Base-by-base conservation (phyloP, 345 rosid species). In the Viola odorata region DNA sequence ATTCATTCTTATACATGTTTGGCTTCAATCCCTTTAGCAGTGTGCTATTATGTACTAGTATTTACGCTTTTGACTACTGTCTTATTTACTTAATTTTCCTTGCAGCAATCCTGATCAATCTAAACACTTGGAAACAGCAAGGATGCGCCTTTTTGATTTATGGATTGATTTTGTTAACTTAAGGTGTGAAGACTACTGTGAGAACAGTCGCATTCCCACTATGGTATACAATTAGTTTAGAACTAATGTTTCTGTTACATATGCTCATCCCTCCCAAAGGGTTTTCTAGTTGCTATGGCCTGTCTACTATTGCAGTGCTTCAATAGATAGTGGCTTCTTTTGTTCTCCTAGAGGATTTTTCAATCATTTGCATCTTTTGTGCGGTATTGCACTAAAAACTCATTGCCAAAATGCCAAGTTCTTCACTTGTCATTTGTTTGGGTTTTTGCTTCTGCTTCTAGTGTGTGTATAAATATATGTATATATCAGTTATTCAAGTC, bases 131-230 rank as follows among this genome's bases (percentile, higher is more conserved):
- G 97, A 92, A 71, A 92, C 99, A 4, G 97, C 96, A 45, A 89
- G 85, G 80, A 75, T 92, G 88, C 86, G 89, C 13, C 78, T 92
- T 64, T 81, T 81, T 78, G 88, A 83, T 73, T 67, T 83, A 12
- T 90, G 96, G 99, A 90, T 92, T 64, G 97, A 92, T 82, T 89
- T 89, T 80, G 96, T 92, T 3, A 89, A 92, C 80, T 78, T 89
- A 73, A 84, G 96, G 73, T 78, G 85, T 73, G 98, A 92, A 81
- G 92, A 82, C 64, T 89, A 92, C 76, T 61, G 83, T 65, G 96
- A 90, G 64, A 80, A 73, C 65, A 90, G 97, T 67, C 95, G 87
- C 40, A 90, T 94, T 68, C 99, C 99, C 50, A 60, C 83, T 41
- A 84, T 87, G 97, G 98, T 91, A 77, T 53, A 12, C 8, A 41